phyloP scores from a whole-genome alignment of 78 protist species.

The Speleostelium caveatum region DNA sequence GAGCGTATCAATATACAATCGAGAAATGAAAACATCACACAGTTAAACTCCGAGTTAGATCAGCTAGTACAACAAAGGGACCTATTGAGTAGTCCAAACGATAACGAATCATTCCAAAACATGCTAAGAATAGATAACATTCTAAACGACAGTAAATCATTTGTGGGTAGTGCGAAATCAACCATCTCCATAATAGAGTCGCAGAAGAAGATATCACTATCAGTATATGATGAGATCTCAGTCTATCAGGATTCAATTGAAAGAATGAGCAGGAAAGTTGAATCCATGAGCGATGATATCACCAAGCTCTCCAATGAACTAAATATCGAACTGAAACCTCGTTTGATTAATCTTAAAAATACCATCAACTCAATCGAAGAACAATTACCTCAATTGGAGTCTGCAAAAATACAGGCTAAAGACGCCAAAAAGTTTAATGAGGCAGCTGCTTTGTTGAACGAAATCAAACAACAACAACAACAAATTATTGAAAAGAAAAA shows the following conservation, averaged over 20 bases:
- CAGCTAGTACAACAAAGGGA: not conserved
- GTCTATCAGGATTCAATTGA: not conserved
- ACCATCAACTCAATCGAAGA: constrained; percentile 17
- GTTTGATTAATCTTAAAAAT: constrained; percentile 21
- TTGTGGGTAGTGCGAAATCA: not conserved
- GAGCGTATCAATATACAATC: constrained; percentile 1
- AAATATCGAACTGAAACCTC: constrained; percentile 8
- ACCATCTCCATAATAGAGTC: not conserved
- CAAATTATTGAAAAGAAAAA: constrained; percentile 28
- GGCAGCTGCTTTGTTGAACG: constrained; percentile 27
- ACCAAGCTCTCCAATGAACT: not conserved
- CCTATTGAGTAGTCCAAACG: constrained; percentile 7
- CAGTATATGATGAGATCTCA: not conserved
- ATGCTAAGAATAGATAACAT: not conserved
- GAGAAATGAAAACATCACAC: not conserved
- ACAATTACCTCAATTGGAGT: constrained; percentile 40
- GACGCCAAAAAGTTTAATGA: constrained; percentile 50
- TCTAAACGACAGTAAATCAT: not conserved
- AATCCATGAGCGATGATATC: not conserved
- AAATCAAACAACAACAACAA: constrained; percentile 57
- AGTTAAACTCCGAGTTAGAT: not conserved
- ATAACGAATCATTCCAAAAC: constrained; percentile 33
- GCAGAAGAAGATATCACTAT: not conserved
- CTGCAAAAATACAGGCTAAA: constrained; percentile 37
- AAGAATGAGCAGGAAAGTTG: not conserved